Evolutionary conservation across 1,284 basidiomycete species (phyloP).

Genomic region (Cryptococcus sp.): DNA sequence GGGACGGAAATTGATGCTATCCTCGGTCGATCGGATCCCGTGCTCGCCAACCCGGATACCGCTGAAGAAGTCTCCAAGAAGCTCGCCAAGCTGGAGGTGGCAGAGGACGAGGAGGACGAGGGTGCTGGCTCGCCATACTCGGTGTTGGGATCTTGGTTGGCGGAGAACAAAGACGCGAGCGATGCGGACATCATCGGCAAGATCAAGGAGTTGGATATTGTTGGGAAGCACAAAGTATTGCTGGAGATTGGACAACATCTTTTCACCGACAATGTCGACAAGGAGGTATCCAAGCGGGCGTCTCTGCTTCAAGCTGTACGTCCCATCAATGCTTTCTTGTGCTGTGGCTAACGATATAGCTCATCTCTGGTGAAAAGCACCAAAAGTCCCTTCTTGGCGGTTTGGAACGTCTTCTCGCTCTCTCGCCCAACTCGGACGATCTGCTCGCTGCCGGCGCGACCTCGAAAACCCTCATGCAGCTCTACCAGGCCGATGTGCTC

Average conservation of each 20-base stretch:
- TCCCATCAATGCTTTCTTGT: conserved; percentile 2
- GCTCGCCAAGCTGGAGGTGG: conserved; percentile 69
- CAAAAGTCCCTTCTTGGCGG: conserved; percentile 91
- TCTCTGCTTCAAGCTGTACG: conserved; percentile 75
- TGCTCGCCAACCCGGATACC: conserved; percentile 33
- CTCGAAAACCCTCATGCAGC: conserved; percentile 82
- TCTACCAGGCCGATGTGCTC: conserved; percentile 89
- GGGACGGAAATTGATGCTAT: conserved; percentile 41
- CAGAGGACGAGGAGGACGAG: conserved; percentile 79
- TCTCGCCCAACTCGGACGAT: conserved; percentile 52
- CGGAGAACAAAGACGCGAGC: conserved; percentile 58
- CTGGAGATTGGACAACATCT: conserved; percentile 81
- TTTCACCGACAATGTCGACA: conserved; percentile 67
- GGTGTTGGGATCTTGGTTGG: conserved; percentile 78
- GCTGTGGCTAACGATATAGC: conserved; percentile 24
- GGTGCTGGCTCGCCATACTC: conserved; percentile 80
- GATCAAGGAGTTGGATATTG: conserved; percentile 85
- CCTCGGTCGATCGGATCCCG: conserved; percentile 32
- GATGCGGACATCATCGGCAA: conserved; percentile 69
- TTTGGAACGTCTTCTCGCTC: conserved; percentile 73
- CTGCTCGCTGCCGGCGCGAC: conserved; percentile 34
- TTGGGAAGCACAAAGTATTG: conserved; percentile 91
- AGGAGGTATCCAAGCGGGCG: conserved; percentile 68
- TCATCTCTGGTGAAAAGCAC: conserved; percentile 71
- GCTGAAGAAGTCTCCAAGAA: conserved; percentile 79